Conservation (phyloP, 371 early-diverging fungal genomes). For the Mucor saturninus region DNA sequence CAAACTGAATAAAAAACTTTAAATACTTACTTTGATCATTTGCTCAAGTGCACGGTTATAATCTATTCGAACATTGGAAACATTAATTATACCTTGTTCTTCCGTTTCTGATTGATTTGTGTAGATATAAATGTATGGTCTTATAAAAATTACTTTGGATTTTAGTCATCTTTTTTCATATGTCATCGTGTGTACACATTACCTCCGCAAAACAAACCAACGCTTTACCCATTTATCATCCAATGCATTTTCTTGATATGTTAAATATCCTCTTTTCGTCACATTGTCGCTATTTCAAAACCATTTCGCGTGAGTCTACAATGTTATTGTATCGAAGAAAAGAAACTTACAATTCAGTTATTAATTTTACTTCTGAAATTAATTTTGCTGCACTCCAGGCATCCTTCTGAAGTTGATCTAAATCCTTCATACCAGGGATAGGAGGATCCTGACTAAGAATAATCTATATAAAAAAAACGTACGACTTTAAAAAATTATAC, state of each 20-base stretch:
- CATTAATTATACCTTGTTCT: conserved; percentile 74
- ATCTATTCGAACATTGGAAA: conserved; percentile 70
- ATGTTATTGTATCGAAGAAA: too few relatives aligned
- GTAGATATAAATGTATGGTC: conserved; percentile 83
- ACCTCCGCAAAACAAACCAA: conserved; percentile 84
- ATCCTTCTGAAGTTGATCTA: conserved; percentile 33
- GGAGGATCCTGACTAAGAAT: conserved; percentile 57
- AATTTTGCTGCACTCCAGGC: conserved; percentile 39
- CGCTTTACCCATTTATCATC: conserved; percentile 76
- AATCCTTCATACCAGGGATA: conserved; percentile 46
- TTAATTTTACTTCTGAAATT: conserved; percentile 60
- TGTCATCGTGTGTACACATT: conserved; percentile 12
- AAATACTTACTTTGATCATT: conserved; percentile 37
- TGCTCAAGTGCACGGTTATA: conserved; percentile 64
- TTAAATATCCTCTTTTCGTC: conserved; percentile 64
- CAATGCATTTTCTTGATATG: conserved; percentile 62
- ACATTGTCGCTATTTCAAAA: conserved; percentile 53
- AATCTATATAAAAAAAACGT: conserved; percentile 42
- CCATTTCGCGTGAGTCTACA: neutral
- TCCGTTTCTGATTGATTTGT: conserved; percentile 62
- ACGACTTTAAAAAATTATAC: neutral
- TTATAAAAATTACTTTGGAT: conserved; percentile 11
- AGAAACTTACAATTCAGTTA: conserved; percentile 57
- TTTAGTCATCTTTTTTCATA: conserved; percentile 15
- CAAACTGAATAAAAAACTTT: neutral